These are phyloP conservation scores for Mycena sp. DNA, from an alignment of 1,284 basidiomycete genomes.

Conservation along the genomic window DNA sequence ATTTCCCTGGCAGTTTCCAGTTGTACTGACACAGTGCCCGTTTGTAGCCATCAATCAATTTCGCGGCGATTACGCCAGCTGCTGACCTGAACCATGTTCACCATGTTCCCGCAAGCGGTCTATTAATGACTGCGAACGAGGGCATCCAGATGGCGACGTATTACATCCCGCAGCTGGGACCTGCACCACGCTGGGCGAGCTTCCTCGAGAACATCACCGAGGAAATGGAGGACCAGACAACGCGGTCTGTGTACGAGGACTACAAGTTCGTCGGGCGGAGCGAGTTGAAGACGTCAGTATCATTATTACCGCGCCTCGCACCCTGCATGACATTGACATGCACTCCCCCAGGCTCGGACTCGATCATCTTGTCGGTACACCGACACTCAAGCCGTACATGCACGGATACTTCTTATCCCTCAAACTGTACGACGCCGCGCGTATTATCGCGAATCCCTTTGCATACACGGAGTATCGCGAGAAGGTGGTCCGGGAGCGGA, in stretches of 20 bases:
- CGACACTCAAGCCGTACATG: slow-evolving; percentile 98
- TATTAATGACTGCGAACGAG: slow-evolving; percentile 92
- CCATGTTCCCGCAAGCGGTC: slow-evolving; percentile 85
- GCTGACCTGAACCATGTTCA: slow-evolving; percentile 91
- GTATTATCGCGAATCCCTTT: slow-evolving; percentile 96
- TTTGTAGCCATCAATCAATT: slow-evolving; percentile 83
- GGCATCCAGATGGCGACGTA: slow-evolving; percentile 92
- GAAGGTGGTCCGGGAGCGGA: slow-evolving; percentile 85
- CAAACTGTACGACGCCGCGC: slow-evolving; percentile 95
- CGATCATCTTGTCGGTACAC: slow-evolving; percentile 93
- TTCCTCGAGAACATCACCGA: slow-evolving; percentile 99
- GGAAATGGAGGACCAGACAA: slow-evolving; percentile 91
- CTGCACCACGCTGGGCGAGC: slow-evolving; percentile 95
- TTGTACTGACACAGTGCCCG: slow-evolving; percentile 22
- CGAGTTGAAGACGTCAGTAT: slow-evolving; percentile 80
- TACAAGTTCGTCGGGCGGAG: slow-evolving; percentile 96
- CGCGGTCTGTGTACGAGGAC: slow-evolving; percentile 89
- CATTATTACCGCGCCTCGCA: slow-evolving; percentile 13
- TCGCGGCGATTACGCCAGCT: slow-evolving; percentile 92
- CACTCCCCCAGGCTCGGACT: slow-evolving; percentile 75
- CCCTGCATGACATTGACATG: background rate
- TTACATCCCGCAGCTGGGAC: slow-evolving; percentile 96
- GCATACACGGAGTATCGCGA: slow-evolving; percentile 96
- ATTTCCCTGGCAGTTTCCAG: slow-evolving; percentile 13
- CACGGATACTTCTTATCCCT: slow-evolving; percentile 98